Evolutionary conservation across 2,329 filamentous ascomycete genomes (phyloP), one percentile per base, ranked within the genome.

Genomic region (Zasmidium angulare): DNA sequence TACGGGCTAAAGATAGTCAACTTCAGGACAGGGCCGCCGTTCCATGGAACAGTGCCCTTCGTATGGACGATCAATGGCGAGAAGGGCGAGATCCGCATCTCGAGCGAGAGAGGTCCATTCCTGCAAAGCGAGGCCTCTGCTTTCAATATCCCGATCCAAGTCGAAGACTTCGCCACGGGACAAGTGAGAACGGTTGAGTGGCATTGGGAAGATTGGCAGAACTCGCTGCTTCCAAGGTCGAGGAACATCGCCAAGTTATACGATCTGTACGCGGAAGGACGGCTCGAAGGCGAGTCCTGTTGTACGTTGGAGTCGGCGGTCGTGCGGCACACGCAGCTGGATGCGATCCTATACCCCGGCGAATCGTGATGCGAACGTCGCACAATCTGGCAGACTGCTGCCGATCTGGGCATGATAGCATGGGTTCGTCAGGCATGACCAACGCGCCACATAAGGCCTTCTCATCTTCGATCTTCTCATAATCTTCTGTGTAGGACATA

Each of bases 241-340:
- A 72, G 43, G 63, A 69, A 0, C 53, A 64, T 64, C n/a, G 69
- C 62, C 12, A 66, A 69, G 53, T 36, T 71, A 47, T 74, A 73
- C 60, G 71, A 73, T 54, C 61, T 70, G 52, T 72, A 68, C 56
- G 68, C 65, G 46, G 65, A 67, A 55, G 53, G 71, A 56, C 61
- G 61, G 63, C 36, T 68, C 61, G 61, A 47, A 54, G 52, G 67
- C 63, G 43, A 56, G 56, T 49, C 75, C 74, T 61, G 68, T 36
- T 62, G 74, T 3, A 75, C 74, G 0, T 77, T 82, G 62, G 69
- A 70, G 0, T 74, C 77, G 56, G 82, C 81, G 0, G 64, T 81
- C 2, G 68, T 68, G 63, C 73, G 82, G n/a, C 81, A 83, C 68
- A 71, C 76, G 66, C 75, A 82, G 71, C 60, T 84, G 24, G 77